Evolutionary conservation across 441 rosid genomes (phyloP), one percentile per base, ranked within the genome.

Genomic region (Adansonia gregorii): DNA sequence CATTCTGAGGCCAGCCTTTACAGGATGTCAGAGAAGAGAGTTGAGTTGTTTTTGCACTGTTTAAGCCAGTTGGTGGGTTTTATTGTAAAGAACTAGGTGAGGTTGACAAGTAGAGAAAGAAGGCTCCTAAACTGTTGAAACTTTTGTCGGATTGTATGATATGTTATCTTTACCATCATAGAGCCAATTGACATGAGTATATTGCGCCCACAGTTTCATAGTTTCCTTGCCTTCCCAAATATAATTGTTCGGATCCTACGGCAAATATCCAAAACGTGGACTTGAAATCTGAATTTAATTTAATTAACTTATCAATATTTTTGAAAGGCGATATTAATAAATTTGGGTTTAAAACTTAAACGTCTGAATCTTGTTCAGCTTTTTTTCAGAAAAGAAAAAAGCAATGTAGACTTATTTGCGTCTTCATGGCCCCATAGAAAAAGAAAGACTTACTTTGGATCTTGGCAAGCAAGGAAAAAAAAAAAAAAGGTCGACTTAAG

Each of bases 141-240:
- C 77, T 35, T 35, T 74, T 27, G 54, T 73, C n/a, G 81, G 79
- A 73, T 67, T 81, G 65, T 81, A 78, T 79, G 66, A 60, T 58
- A 64, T 7, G 15, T 67, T 79, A 66, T 56, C 72, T 46, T 80
- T 67, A 73, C 41, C 60, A 39, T 73, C 55, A 46, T 76, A 75
- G 41, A 75, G 41, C 52, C 58, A 58, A 9, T 6, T 67, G 15
- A 77, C 46, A 55, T 46, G 24, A 56, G 43, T 12, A 61, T 72
- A 76, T 2, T 24, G 31, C 27, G 6, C 39, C 11, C 35, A n/a
- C 49, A 3, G 17, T 64, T 69, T 74, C 43, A 17, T 72, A 35
- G 31, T n/a, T 67, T 24, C 67, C 24, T 69, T 0, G 4, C 19
- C 68, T 51, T 49, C 54, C 8, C 8, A 41, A 5, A 9, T 5